These are phyloP conservation scores for Neurospora sp. DNA, from an alignment of 495 filamentous ascomycete genomes.

Conservation along the genomic window DNA sequence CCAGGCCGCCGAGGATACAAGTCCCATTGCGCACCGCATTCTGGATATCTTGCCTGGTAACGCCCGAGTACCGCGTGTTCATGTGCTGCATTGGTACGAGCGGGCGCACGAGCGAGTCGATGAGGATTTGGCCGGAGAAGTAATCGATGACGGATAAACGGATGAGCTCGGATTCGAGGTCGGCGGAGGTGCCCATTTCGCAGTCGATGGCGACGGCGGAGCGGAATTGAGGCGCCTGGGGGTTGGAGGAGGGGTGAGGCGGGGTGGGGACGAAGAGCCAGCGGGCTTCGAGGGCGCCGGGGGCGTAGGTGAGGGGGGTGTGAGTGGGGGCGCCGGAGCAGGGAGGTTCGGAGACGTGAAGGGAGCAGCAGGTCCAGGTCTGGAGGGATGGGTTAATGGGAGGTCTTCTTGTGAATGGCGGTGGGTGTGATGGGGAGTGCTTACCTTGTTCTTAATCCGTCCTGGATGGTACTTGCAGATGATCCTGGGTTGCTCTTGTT, in stretches of 20 bases:
- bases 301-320: not conserved
- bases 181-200: constrained; percentile 33
- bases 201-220: constrained; percentile 38
- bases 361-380: constrained; percentile 6
- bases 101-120: constrained; percentile 36
- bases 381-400: not conserved
- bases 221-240: not conserved
- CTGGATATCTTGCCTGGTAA: constrained; percentile 18
- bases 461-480: constrained; percentile 6
- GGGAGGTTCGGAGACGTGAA: not conserved
- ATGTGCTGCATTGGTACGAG: constrained; percentile 26
- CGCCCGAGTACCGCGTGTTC: constrained; percentile 31
- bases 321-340: not conserved
- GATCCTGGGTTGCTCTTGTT: not conserved
- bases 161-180: constrained; percentile 30
- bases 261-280: constrained; percentile 8
- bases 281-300: not conserved
- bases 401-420: too few species aligned
- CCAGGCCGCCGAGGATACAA: constrained; percentile 14
- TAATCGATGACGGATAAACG: constrained; percentile 35
- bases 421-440: not conserved
- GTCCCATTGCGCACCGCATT: constrained; percentile 1
- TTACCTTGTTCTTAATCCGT: not conserved
- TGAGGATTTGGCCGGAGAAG: constrained; percentile 29
- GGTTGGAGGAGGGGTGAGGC: not conserved